Evolutionary conservation across 225 moss, liverwort and hornwort species (phyloP).

Genomic region (Polytrichum commune): DNA sequence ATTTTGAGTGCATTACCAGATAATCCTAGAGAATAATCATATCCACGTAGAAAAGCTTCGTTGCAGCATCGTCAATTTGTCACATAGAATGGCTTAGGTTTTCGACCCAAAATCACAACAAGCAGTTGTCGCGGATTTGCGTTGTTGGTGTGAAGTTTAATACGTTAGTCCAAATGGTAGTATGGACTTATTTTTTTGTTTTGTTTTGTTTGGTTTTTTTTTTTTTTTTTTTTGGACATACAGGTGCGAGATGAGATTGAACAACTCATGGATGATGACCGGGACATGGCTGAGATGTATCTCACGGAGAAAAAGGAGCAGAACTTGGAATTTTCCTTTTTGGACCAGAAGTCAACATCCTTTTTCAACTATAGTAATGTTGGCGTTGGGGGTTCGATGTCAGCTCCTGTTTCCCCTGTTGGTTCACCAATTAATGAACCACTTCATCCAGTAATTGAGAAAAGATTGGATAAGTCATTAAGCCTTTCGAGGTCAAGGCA

Average conservation of each 20-base stretch:
- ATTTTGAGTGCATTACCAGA: too few species aligned
- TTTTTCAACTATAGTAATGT: constrained; percentile 38
- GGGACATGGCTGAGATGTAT: constrained; percentile 76
- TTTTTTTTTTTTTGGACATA: neutral
- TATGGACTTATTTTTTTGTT: too few species aligned
- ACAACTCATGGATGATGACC: constrained; percentile 67
- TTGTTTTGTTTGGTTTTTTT: neutral
- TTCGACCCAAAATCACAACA: neutral
- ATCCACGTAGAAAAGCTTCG: neutral
- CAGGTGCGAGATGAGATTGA: constrained; percentile 72
- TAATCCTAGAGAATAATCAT: too few species aligned
- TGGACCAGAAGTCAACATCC: constrained; percentile 32
- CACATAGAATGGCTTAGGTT: too few species aligned
- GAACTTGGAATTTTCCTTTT: constrained; percentile 32
- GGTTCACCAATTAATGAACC: constrained; percentile 55
- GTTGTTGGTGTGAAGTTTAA: neutral
- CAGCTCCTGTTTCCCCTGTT: constrained; percentile 80
- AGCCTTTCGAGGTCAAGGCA: neutral
- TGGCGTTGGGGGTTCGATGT: constrained; percentile 6
- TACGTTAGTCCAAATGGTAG: neutral
- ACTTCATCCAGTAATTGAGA: constrained; percentile 22
- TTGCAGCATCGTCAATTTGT: neutral
- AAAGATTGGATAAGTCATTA: constrained; percentile 20
- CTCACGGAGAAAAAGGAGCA: constrained; percentile 57
- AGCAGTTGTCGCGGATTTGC: neutral